phyloP scores from a whole-genome alignment of 2,329 filamentous ascomycete genomes.

The Sarocladiaceae sp. region DNA sequence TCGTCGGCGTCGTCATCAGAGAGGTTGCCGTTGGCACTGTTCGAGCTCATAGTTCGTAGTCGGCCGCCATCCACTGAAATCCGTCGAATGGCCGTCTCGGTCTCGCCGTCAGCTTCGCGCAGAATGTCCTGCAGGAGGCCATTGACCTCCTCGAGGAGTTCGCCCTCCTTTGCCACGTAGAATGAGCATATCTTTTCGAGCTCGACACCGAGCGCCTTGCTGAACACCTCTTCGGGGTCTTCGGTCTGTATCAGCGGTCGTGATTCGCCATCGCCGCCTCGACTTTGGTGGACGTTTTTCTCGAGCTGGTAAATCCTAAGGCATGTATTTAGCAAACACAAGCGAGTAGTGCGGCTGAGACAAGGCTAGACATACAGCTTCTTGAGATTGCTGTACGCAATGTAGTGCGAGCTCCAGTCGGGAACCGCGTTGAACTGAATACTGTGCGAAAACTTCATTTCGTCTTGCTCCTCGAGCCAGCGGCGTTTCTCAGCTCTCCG shows the following conservation, averaged over 20 bases:
- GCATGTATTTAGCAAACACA: slow-evolving; percentile 4
- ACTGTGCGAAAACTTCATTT: slow-evolving; percentile 99
- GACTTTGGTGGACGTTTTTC: slow-evolving; percentile 65
- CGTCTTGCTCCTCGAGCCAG: slow-evolving; percentile 67
- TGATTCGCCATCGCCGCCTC: slow-evolving; percentile 67
- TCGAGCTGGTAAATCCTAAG: slow-evolving; percentile 88
- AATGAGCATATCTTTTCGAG: slow-evolving; percentile 92
- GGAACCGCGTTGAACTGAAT: slow-evolving; percentile 99
- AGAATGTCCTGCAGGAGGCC: slow-evolving; percentile 66
- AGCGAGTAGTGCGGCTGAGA: not conserved
- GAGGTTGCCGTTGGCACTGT: slow-evolving; percentile 36
- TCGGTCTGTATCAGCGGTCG: slow-evolving; percentile 70
- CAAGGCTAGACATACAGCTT: slow-evolving; percentile 66
- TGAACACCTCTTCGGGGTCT: slow-evolving; percentile 77
- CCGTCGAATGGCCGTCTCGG: slow-evolving; percentile 26
- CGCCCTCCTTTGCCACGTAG: slow-evolving; percentile 81
- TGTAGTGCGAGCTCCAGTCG: slow-evolving; percentile 98
- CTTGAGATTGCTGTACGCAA: slow-evolving; percentile 97
- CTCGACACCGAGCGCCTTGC: slow-evolving; percentile 75
- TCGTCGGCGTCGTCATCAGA: slow-evolving; percentile 56
- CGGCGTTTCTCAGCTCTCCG: slow-evolving; percentile 54
- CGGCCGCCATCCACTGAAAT: slow-evolving; percentile 23
- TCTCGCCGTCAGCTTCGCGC: slow-evolving; percentile 47
- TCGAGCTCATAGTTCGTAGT: slow-evolving; percentile 26
- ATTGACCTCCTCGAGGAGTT: slow-evolving; percentile 76